These are phyloP conservation scores for Parascedosporium putredinis DNA, from an alignment of 2,329 filamentous ascomycete genomes.

Conservation along the genomic window DNA sequence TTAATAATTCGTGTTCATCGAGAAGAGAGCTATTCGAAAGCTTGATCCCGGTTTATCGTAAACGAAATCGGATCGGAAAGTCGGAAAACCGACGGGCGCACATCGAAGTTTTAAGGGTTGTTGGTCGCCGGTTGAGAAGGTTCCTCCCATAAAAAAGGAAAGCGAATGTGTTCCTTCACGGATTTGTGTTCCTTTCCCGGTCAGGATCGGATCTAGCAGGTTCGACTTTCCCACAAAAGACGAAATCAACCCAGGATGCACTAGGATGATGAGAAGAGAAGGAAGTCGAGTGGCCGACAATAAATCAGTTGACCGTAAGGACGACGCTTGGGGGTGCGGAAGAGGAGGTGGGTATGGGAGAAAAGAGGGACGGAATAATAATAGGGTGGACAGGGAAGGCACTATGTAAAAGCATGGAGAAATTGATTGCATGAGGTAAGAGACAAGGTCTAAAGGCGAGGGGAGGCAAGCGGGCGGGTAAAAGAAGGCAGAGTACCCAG, in stretches of 20 bases:
- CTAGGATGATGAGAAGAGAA: not conserved
- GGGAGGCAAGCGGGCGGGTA: conserved; percentile 3
- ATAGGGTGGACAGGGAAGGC: not conserved
- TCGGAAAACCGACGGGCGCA: not conserved
- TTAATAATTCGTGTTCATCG: conserved; percentile 1
- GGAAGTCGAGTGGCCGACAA: not conserved
- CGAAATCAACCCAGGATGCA: not conserved
- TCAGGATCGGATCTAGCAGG: not conserved
- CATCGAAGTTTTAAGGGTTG: not conserved
- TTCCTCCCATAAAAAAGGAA: not conserved
- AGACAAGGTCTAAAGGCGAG: not conserved
- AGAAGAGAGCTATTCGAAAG: not conserved
- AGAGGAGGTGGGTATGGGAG: conserved; percentile 2
- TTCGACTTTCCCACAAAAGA: not conserved
- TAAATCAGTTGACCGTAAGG: not conserved
- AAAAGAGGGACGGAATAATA: conserved; percentile 1
- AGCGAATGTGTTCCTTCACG: not conserved
- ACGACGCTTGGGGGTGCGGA: conserved; percentile 1
- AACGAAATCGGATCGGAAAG: not conserved
- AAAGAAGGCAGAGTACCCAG: conserved; percentile 3
- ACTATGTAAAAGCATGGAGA: conserved; percentile 3
- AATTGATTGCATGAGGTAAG: not conserved
- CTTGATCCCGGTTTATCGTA: conserved; percentile 1
- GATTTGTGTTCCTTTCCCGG: not conserved
- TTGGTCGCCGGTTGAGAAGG: not conserved